Conservation (phyloP, 768 basidiomycete genomes). For the Austroboletus eburneus region DNA sequence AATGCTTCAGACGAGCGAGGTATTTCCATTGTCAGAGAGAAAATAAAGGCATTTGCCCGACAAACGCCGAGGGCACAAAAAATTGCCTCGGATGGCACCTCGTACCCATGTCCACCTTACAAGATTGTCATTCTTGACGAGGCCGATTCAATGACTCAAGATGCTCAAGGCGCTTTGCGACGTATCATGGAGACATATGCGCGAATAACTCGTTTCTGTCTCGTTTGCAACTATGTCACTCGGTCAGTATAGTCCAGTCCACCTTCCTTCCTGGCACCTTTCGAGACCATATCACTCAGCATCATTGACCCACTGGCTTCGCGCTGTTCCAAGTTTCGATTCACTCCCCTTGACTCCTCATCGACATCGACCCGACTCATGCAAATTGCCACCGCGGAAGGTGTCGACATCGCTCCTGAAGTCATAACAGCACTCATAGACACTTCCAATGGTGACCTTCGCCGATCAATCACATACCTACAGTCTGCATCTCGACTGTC, state of each 20-base stretch:
- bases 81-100: constrained; percentile 68
- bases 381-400: constrained; percentile 77
- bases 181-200: constrained; percentile 99
- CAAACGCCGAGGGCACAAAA: constrained; percentile 83
- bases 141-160: constrained; percentile 99
- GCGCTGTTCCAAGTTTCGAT: constrained; percentile 98
- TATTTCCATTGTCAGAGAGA: constrained; percentile 94
- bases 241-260: constrained; percentile 52
- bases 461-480: constrained; percentile 95
- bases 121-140: constrained; percentile 99
- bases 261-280: not conserved
- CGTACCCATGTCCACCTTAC: constrained; percentile 95
- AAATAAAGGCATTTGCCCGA: constrained; percentile 96
- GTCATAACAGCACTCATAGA: constrained; percentile 73
- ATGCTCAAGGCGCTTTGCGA: constrained; percentile 93
- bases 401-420: constrained; percentile 49
- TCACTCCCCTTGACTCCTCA: constrained; percentile 80
- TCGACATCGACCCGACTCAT: constrained; percentile 74
- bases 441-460: constrained; percentile 87
- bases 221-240: constrained; percentile 99
- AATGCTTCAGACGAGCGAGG: constrained; percentile 99
- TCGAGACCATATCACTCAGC: constrained; percentile 37
- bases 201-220: constrained; percentile 93
- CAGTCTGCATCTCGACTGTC: constrained; percentile 93
- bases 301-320: constrained; percentile 98